phyloP scores from a whole-genome alignment of 164 flowering plant genomes.

The Aristolochia contorta region DNA sequence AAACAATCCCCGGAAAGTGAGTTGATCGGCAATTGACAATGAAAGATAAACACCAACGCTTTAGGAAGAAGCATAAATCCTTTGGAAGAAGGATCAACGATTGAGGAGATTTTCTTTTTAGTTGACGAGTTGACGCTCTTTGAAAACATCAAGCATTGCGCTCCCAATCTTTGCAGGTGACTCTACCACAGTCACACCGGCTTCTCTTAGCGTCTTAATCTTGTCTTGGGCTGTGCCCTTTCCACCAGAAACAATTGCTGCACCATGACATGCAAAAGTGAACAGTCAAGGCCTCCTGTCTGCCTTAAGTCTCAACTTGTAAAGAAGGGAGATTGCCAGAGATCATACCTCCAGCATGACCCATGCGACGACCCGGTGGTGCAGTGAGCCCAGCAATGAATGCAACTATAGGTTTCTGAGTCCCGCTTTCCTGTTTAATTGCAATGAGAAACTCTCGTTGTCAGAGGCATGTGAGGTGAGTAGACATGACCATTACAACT shows the following conservation, averaged over 20 bases:
- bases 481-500: background rate
- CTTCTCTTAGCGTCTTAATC: slow-evolving; percentile 79
- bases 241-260: slow-evolving; percentile 99
- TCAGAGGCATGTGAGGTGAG: no score
- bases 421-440: slow-evolving; percentile 78
- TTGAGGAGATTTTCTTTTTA: slow-evolving; percentile 9
- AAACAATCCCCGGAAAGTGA: no score
- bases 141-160: slow-evolving; percentile 82
- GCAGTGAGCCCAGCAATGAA: slow-evolving; percentile 99
- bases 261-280: slow-evolving; percentile 8
- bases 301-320: background rate
- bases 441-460: background rate
- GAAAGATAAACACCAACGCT: no score
- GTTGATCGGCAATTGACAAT: no score
- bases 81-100: no score
- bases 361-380: slow-evolving; percentile 99
- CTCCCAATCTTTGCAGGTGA: slow-evolving; percentile 92
- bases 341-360: slow-evolving; percentile 95
- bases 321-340: background rate
- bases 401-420: slow-evolving; percentile 89
- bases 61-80: no score
- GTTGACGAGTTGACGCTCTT: slow-evolving; percentile 62
- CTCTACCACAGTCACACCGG: slow-evolving; percentile 91
- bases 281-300: background rate
- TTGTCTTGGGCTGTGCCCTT: slow-evolving; percentile 99